Conservation (phyloP, 208 protist genomes). For the Porcisia hertigi region DNA sequence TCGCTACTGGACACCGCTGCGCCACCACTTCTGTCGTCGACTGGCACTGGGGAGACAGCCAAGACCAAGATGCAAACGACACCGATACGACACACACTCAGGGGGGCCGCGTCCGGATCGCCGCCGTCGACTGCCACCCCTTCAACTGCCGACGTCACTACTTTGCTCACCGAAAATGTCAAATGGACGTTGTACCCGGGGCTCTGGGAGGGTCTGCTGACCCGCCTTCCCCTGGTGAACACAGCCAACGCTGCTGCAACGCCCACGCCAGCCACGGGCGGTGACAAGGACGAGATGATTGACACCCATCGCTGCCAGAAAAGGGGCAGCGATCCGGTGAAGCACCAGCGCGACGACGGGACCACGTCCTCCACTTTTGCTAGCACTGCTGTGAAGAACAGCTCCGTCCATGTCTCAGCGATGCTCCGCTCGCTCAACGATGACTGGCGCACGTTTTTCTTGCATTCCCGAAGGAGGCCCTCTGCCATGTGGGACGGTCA, state of each 20-base stretch:
- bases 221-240: not conserved
- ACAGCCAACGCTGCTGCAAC: not conserved
- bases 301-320: not conserved
- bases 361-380: not conserved
- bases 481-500: not conserved
- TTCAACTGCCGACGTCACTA: not conserved
- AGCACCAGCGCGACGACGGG: not conserved
- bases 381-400: too few species aligned
- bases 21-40: not conserved
- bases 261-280: not conserved
- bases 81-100: not conserved
- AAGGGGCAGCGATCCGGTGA: not conserved
- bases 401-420: not conserved
- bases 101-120: not conserved
- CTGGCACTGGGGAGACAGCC: not conserved
- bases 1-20: not conserved
- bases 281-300: not conserved
- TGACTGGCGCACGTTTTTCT: constrained; percentile 5
- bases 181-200: not conserved
- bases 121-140: not conserved
- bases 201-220: constrained; percentile 7
- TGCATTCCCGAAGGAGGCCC: not conserved
- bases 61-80: not conserved
- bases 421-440: constrained; percentile 1
- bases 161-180: not conserved